phyloP scores from a whole-genome alignment of 768 basidiomycete genomes.

The Tylopilus sp. region DNA sequence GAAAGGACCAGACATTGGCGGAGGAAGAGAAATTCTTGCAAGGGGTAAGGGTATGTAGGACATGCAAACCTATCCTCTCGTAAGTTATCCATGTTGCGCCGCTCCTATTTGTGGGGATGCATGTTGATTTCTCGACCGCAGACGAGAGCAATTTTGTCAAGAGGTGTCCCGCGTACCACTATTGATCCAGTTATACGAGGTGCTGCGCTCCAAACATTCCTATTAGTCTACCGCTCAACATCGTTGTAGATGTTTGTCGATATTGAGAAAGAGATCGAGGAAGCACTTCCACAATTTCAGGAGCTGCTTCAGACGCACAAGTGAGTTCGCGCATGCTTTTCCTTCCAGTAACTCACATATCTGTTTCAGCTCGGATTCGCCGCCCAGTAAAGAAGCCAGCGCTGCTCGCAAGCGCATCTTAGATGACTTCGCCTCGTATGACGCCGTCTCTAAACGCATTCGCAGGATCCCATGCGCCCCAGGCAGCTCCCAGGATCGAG shows the following conservation, averaged over 20 bases:
- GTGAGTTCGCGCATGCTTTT: constrained; percentile 32
- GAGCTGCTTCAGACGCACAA: constrained; percentile 72
- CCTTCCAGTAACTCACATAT: constrained; percentile 10
- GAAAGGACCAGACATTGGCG: constrained; percentile 37
- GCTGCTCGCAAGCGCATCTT: constrained; percentile 76
- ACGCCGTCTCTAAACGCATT: constrained; percentile 83
- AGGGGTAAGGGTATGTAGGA: constrained; percentile 83
- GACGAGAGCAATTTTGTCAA: constrained; percentile 76
- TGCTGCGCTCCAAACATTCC: constrained; percentile 26
- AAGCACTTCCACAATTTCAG: constrained; percentile 81
- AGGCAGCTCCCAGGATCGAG: constrained; percentile 74
- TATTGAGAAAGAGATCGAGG: constrained; percentile 89
- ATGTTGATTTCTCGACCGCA: too few species aligned
- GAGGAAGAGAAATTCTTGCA: constrained; percentile 84
- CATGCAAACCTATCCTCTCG: constrained; percentile 79
- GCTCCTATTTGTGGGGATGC: background rate
- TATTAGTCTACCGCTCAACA: background rate
- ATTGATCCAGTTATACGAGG: constrained; percentile 71
- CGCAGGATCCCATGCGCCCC: constrained; percentile 62
- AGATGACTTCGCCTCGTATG: constrained; percentile 85
- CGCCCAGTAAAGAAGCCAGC: constrained; percentile 64
- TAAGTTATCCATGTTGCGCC: constrained; percentile 40
- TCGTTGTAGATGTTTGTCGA: constrained; percentile 55
- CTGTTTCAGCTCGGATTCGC: constrained; percentile 37
- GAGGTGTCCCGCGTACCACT: constrained; percentile 56